These are phyloP conservation scores for Rosa rugosa DNA, from an alignment of 306 rosid genomes.

Conservation along the genomic window DNA sequence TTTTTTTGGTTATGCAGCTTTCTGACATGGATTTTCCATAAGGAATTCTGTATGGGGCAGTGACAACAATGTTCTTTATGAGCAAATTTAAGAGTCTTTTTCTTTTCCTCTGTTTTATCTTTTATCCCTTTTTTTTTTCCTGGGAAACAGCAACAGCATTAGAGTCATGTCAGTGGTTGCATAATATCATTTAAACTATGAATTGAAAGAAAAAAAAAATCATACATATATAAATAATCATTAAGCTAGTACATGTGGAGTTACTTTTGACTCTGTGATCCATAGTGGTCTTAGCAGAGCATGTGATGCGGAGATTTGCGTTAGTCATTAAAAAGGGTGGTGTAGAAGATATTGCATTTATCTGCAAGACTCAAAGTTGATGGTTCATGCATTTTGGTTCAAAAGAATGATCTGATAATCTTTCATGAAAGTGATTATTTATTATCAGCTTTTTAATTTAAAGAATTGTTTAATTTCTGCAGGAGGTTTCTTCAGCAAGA, in stretches of 20 bases:
- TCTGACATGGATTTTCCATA: neutral
- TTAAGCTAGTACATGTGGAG: neutral
- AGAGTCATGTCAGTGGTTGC: neutral
- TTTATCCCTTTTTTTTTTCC: neutral
- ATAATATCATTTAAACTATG: neutral
- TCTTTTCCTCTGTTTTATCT: neutral
- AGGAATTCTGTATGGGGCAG: neutral
- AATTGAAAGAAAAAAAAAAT: neutral
- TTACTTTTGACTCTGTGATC: neutral
- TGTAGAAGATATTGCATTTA: neutral
- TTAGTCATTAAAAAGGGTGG: neutral
- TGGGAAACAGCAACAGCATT: neutral
- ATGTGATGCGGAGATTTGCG: neutral
- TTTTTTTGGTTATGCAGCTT: neutral
- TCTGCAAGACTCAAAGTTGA: neutral
- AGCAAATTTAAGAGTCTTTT: neutral
- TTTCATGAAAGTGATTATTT: neutral
- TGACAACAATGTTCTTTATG: neutral
- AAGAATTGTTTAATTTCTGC: conserved; percentile 31
- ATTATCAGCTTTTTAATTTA: neutral
- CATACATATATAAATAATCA: neutral
- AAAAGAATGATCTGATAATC: neutral
- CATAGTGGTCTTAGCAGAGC: neutral
- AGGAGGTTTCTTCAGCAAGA: conserved; percentile 98
- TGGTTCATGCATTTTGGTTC: neutral